Conservation (phyloP, 306 rosid species). For the Castanopsis chinensis region DNA sequence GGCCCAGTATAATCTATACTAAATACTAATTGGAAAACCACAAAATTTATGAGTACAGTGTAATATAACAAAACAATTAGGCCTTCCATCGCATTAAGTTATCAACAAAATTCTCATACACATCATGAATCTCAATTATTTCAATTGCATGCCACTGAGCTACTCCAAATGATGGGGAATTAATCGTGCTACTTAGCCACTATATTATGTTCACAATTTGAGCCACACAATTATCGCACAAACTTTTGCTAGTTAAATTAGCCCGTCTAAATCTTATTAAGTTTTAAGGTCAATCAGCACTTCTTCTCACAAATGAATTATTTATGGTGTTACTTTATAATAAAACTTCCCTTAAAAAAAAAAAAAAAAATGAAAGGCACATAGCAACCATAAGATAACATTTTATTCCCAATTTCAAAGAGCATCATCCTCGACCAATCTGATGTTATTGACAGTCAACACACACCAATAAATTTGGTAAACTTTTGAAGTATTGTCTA, state of each 20-base stretch:
- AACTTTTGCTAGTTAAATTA: background rate
- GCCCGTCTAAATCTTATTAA: background rate
- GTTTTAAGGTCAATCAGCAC: background rate
- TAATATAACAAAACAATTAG: no score
- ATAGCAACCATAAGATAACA: no score
- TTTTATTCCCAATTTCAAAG: background rate
- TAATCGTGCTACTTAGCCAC: background rate
- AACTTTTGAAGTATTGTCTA: background rate
- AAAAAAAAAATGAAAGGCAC: no score
- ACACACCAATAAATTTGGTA: background rate
- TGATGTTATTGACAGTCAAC: background rate
- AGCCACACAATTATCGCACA: background rate
- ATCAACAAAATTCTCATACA: background rate
- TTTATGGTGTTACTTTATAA: background rate
- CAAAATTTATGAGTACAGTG: no score
- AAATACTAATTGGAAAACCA: no score
- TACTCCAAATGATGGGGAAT: background rate
- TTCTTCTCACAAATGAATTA: background rate
- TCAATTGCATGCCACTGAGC: background rate
- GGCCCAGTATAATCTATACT: no score
- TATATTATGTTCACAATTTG: background rate
- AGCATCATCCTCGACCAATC: background rate
- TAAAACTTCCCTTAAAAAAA: no score
- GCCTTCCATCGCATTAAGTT: background rate
- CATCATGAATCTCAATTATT: background rate